phyloP scores from a whole-genome alignment of 2,329 filamentous ascomycete genomes.

The Trichoderma pleuroti region DNA sequence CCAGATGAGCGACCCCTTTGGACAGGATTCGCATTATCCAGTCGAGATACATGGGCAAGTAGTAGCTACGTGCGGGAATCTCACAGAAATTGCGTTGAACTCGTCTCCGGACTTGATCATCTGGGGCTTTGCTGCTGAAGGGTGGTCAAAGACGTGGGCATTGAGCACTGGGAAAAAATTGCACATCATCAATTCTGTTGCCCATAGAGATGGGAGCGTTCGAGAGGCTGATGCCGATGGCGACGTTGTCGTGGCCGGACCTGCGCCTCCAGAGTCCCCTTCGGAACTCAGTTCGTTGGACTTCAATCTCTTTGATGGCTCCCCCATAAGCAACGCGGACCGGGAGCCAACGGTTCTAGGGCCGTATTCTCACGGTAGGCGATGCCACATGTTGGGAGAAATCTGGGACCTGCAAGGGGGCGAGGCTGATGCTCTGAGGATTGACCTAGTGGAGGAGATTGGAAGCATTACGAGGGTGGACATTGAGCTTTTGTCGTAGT shows the following conservation, averaged over 20 bases:
- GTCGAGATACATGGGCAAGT: slow-evolving; percentile 32
- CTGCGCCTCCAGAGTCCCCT: neutral
- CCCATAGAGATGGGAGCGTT: slow-evolving; percentile 34
- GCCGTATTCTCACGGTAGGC: neutral
- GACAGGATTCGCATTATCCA: slow-evolving; percentile 25
- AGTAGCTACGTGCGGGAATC: slow-evolving; percentile 31
- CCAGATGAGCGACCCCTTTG: slow-evolving; percentile 21
- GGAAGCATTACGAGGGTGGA: slow-evolving; percentile 38
- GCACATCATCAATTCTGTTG: slow-evolving; percentile 21
- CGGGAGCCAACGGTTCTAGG: neutral
- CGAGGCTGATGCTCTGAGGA: slow-evolving; percentile 26
- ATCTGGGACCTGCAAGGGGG: slow-evolving; percentile 19
- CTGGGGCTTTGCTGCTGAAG: slow-evolving; percentile 36
- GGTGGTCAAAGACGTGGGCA: slow-evolving; percentile 34
- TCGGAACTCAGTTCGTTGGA: slow-evolving; percentile 1
- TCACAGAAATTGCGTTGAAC: slow-evolving; percentile 34
- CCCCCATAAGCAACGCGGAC: neutral
- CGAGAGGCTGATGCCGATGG: slow-evolving; percentile 32
- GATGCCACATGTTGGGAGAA: slow-evolving; percentile 3
- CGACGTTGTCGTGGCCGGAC: slow-evolving; percentile 30
- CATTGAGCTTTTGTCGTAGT: slow-evolving; percentile 31
- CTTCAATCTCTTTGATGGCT: slow-evolving; percentile 17
- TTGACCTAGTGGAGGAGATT: slow-evolving; percentile 35
- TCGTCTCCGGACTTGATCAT: slow-evolving; percentile 34
- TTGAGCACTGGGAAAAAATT: slow-evolving; percentile 27